Conservation (phyloP, 2,329 filamentous ascomycete genomes). For the Fusarium redolens region DNA sequence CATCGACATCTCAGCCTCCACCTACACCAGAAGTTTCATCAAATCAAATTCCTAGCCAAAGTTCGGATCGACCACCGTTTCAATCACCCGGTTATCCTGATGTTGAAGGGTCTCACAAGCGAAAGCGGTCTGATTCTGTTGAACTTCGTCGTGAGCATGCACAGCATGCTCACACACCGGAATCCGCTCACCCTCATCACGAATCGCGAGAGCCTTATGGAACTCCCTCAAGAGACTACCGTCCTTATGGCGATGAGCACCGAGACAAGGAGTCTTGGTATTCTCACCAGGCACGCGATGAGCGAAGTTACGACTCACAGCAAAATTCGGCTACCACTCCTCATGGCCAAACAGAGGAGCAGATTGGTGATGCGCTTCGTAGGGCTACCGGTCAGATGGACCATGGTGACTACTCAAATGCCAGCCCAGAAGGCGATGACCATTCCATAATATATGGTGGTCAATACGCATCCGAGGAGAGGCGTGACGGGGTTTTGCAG, state of each 20-base stretch:
- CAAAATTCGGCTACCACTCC: slow-evolving; percentile 59
- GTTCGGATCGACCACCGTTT: slow-evolving; percentile 56
- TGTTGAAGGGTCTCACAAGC: slow-evolving; percentile 67
- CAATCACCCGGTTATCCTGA: slow-evolving; percentile 56
- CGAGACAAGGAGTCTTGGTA: slow-evolving; percentile 65
- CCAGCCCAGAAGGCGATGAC: slow-evolving; percentile 67
- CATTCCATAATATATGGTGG: slow-evolving; percentile 54
- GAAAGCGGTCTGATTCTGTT: slow-evolving; percentile 76
- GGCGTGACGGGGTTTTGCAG: slow-evolving; percentile 62
- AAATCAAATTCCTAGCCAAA: slow-evolving; percentile 55
- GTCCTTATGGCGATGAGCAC: slow-evolving; percentile 58
- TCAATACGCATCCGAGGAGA: slow-evolving; percentile 60
- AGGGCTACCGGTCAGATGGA: slow-evolving; percentile 60
- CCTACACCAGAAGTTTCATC: slow-evolving; percentile 44
- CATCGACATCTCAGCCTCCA: slow-evolving; percentile 39
- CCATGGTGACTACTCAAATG: slow-evolving; percentile 62
- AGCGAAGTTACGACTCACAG: slow-evolving; percentile 60
- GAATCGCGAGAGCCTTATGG: slow-evolving; percentile 57
- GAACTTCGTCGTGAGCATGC: slow-evolving; percentile 58
- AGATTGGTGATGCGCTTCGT: slow-evolving; percentile 57
- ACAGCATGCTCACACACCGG: slow-evolving; percentile 51
- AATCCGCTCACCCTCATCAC: slow-evolving; percentile 46
- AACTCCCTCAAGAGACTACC: slow-evolving; percentile 59
- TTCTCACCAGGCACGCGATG: slow-evolving; percentile 59
- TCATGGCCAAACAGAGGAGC: slow-evolving; percentile 63